A percentile compares a stretch with the other conserved stretches of the same genome.
Conservation (phyloP, 192 early-diverging fungal genomes). For the Geosiphon pyriformis region DNA sequence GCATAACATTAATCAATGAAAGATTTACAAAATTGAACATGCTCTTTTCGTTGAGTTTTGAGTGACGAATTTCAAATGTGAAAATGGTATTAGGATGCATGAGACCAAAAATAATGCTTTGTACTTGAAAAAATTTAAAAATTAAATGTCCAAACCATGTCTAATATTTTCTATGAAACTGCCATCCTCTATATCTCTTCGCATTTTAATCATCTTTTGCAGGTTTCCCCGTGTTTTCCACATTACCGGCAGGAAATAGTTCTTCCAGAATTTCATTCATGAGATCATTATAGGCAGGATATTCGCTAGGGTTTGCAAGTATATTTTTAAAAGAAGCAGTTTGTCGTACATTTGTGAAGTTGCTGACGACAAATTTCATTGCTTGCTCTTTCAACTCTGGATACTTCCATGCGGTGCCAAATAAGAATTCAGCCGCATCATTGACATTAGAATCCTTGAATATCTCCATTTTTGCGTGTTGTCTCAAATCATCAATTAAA, state of each 20-base stretch:
- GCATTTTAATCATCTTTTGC: constrained; percentile 16
- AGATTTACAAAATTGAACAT: no score
- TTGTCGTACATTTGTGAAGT: constrained; percentile 6
- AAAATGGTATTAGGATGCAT: no score
- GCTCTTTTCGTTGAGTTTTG: no score
- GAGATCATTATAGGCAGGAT: constrained; percentile 7
- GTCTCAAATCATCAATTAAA: constrained; percentile 17
- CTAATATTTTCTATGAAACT: no score
- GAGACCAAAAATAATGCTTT: no score
- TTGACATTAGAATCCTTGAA: constrained; percentile 9
- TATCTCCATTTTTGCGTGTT: constrained; percentile 11
- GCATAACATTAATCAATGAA: no score
- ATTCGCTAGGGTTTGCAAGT: constrained; percentile 1
- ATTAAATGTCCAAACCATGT: no score
- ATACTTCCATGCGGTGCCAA: constrained; percentile 20
- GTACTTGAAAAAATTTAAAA: no score
- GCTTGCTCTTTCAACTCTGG: constrained; percentile 20
- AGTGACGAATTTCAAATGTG: no score
- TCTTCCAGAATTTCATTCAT: constrained; percentile 16
- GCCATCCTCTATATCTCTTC: no score
- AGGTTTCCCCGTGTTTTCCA: constrained; percentile 16
- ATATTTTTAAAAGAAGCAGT: constrained; percentile 16
- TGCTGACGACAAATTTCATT: constrained; percentile 15
- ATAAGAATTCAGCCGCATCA: constrained; percentile 17
- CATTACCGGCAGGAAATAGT: constrained; percentile 11